Percentiles rank a stretch among this genome's conserved stretches.
These are phyloP conservation scores for Avena eriantha DNA, from an alignment of 176 grass and related monocot species.

Conservation along the genomic window DNA sequence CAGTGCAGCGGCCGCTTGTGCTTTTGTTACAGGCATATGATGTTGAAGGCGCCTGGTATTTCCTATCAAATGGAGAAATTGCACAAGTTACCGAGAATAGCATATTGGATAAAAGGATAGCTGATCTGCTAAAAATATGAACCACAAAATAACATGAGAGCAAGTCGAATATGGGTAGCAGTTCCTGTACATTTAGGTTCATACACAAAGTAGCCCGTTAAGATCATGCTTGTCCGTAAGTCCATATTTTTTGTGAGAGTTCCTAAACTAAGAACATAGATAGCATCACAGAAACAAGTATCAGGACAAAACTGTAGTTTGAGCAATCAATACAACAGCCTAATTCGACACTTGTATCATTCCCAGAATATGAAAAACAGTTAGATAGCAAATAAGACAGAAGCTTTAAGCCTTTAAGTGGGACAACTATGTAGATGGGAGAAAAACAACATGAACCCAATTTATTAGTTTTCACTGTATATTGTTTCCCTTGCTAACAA, in stretches of 20 bases:
- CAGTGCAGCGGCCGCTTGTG: constrained; percentile 82
- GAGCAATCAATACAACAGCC: constrained; percentile 15
- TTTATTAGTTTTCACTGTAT: not conserved
- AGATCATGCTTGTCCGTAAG: constrained; percentile 1
- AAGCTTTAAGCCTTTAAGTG: not conserved
- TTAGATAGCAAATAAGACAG: not conserved
- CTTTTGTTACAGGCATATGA: constrained; percentile 87
- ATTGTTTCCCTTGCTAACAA: constrained; percentile 1
- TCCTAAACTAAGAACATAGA: constrained; percentile 7
- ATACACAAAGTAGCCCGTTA: constrained; percentile 15
- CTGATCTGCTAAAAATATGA: not conserved
- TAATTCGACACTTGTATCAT: not conserved
- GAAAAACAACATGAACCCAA: not conserved
- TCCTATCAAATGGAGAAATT: constrained; percentile 59
- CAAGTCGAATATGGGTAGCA: not conserved
- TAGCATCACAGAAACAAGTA: constrained; percentile 9
- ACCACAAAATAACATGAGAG: constrained; percentile 24
- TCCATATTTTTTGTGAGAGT: constrained; percentile 6
- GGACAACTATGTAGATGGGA: not conserved
- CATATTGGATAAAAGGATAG: constrained; percentile 5
- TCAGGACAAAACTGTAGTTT: not conserved
- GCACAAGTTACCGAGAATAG: constrained; percentile 34
- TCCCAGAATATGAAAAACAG: not conserved
- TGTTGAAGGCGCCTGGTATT: constrained; percentile 93
- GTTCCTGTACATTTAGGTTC: constrained; percentile 1